These are phyloP conservation scores for Phoenix roebelenii DNA, from an alignment of 176 grass and related monocot species.

Conservation along the genomic window DNA sequence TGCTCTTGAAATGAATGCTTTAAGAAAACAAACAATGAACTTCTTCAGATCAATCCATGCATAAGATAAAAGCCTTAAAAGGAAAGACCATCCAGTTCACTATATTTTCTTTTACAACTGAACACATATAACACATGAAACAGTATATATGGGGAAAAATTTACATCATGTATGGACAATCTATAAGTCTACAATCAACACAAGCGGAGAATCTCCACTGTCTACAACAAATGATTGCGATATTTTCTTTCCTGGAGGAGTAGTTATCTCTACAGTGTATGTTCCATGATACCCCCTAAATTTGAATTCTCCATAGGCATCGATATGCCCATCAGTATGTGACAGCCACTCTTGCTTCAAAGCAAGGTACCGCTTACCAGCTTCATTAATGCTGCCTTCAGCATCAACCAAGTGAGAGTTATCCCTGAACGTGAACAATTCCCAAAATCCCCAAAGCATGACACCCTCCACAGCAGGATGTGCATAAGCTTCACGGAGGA, in stretches of 20 bases:
- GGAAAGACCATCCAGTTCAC: too few relatives aligned
- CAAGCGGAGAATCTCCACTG: conserved; percentile 48
- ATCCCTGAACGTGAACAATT: conserved; percentile 76
- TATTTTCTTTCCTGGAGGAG: conserved; percentile 28
- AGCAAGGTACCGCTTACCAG: conserved; percentile 74
- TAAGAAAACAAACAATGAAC: too few relatives aligned
- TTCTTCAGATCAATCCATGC: too few relatives aligned
- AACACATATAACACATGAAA: too few relatives aligned
- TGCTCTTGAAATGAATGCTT: too few relatives aligned
- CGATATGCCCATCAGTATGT: conserved; percentile 24
- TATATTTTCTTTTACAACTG: too few relatives aligned
- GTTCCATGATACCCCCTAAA: conserved; percentile 85
- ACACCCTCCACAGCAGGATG: conserved; percentile 71
- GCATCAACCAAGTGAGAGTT: conserved; percentile 68
- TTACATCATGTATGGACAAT: neutral
- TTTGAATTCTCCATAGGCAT: conserved; percentile 41
- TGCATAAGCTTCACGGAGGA: conserved; percentile 65
- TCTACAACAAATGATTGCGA: conserved; percentile 60
- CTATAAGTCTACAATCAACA: conserved; percentile 36
- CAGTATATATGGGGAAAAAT: too few relatives aligned
- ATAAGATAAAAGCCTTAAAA: too few relatives aligned
- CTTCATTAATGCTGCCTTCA: conserved; percentile 73
- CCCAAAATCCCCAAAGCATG: conserved; percentile 94
- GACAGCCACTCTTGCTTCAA: conserved; percentile 90
- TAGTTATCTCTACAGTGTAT: conserved; percentile 61